Percentiles rank a stretch among this genome's conserved stretches.
phyloP scores from a whole-genome alignment of 352 stramenopile species.

The Thraustotheca clavata region DNA sequence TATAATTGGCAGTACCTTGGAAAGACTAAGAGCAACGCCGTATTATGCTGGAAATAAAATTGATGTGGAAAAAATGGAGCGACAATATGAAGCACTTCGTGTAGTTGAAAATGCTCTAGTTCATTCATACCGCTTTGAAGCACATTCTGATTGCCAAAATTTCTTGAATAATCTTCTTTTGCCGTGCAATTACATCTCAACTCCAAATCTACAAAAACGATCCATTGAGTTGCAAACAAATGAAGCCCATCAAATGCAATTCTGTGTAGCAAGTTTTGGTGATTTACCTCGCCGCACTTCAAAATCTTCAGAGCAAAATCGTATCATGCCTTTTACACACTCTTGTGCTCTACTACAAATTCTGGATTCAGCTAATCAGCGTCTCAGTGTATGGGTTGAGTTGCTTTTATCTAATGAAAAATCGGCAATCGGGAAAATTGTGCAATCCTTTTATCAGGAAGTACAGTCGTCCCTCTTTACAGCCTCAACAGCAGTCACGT shows the following conservation, averaged over 20 bases:
- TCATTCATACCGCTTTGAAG: background rate
- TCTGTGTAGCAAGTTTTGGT: background rate
- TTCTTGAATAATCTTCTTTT: constrained; percentile 29
- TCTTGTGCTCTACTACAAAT: constrained; percentile 36
- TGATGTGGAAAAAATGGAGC: constrained; percentile 50
- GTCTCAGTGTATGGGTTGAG: constrained; percentile 38
- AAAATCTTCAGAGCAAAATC: constrained; percentile 12
- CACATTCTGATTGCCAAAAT: constrained; percentile 20
- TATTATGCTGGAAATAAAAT: constrained; percentile 37
- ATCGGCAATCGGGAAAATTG: constrained; percentile 28
- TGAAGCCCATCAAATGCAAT: constrained; percentile 18
- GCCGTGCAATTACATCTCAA: constrained; percentile 36
- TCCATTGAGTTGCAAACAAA: constrained; percentile 43
- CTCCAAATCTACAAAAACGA: constrained; percentile 36
- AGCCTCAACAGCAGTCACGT: constrained; percentile 3
- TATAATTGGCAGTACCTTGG: constrained; percentile 56
- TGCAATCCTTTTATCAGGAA: constrained; percentile 43
- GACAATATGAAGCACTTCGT: constrained; percentile 42
- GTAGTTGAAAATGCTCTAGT: constrained; percentile 41
- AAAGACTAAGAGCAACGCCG: constrained; percentile 39
- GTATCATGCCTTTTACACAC: constrained; percentile 38
- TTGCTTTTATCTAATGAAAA: constrained; percentile 38
- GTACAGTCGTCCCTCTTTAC: constrained; percentile 35
- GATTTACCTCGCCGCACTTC: constrained; percentile 17
- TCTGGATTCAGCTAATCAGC: constrained; percentile 26